Conservation (phyloP, 2,329 filamentous ascomycete genomes). For the Aspergillus phoenicis region DNA sequence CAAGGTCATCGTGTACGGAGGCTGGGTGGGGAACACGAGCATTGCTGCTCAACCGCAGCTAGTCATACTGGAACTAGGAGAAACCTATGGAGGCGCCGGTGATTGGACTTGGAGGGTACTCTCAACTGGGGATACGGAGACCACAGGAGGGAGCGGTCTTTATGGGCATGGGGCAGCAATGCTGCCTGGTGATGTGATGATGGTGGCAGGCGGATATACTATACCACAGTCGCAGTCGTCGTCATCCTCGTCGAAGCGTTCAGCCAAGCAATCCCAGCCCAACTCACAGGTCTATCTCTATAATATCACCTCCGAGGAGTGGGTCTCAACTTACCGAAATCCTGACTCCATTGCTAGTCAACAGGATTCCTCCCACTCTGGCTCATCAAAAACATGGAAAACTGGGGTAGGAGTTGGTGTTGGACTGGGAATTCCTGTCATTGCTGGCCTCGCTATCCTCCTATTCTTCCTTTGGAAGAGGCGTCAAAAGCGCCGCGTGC, state of each 20-base stretch:
- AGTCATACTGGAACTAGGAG: conserved; percentile 72
- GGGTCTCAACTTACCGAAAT: conserved; percentile 60
- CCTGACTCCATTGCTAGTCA: conserved; percentile 30
- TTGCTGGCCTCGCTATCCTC: conserved; percentile 52
- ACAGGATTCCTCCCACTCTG: conserved; percentile 19
- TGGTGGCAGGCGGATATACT: conserved; percentile 61
- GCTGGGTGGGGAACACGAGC: conserved; percentile 83
- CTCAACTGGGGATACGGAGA: conserved; percentile 40
- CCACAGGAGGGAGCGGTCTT: conserved; percentile 51
- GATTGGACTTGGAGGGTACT: conserved; percentile 51
- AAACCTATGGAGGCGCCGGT: conserved; percentile 63
- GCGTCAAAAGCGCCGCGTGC: conserved; percentile 43
- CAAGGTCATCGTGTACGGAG: conserved; percentile 78
- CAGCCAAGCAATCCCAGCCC: conserved; percentile 28
- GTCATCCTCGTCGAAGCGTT: conserved; percentile 40
- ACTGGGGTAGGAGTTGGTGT: conserved; percentile 67
- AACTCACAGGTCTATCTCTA: conserved; percentile 59
- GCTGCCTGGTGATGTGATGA: conserved; percentile 63
- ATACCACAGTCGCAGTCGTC: conserved; percentile 45
- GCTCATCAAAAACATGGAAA: conserved; percentile 43
- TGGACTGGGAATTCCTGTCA: conserved; percentile 62
- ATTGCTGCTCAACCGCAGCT: conserved; percentile 81
- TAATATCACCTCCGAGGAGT: conserved; percentile 63
- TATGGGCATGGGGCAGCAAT: conserved; percentile 65
- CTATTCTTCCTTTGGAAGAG: conserved; percentile 56